Base-by-base conservation (phyloP, 2,329 filamentous ascomycete genomes). In the Fusarium sp. region DNA sequence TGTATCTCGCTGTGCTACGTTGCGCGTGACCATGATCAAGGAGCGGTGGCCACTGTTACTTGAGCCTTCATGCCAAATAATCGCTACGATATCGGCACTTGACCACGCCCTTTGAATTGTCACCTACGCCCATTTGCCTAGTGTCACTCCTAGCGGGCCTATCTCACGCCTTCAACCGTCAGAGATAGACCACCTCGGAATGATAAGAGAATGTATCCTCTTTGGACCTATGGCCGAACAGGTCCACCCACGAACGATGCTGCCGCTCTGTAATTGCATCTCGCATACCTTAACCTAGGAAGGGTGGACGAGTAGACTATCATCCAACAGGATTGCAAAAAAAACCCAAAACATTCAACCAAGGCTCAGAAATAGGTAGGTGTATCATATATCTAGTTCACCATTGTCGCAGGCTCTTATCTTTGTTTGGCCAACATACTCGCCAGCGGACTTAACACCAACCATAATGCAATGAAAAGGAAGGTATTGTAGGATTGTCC, bases 61-160 rank as follows among this genome's bases (percentile, higher is more conserved):
- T 53, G 28, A 42, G 64, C 48, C 48, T 14, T 54, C n/a, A 24
- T 57, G 41, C 45, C 47, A 47, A 44, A 53, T 22, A 24, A 38
- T 70, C 41, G 44, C 55, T 56, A 71, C 67, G 59, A 70, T 65
- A 66, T 70, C 66, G 67, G 67, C 67, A 70, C 39, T 70, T 55
- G 66, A 54, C 67, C 45, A 65, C 72, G 72, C 72, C 72, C 69
- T 74, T 73, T 66, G 48, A 39, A 61, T 48, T 60, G 72, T 74
- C 72, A 75, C 47, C 39, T 42, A 69, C 72, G 72, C 72, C 72
- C 63, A 41, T 47, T 42, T 42, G 66, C 38, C 57, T 74, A 45
- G 59, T 66, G 56, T 55, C 63, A 36, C 26, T 26, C 36, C 41
- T 70, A 70, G 67, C 41, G 67, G 32, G 59, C 15, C 26, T 36